phyloP scores from a whole-genome alignment of 768 basidiomycete species.

The Pholiota molesta region DNA sequence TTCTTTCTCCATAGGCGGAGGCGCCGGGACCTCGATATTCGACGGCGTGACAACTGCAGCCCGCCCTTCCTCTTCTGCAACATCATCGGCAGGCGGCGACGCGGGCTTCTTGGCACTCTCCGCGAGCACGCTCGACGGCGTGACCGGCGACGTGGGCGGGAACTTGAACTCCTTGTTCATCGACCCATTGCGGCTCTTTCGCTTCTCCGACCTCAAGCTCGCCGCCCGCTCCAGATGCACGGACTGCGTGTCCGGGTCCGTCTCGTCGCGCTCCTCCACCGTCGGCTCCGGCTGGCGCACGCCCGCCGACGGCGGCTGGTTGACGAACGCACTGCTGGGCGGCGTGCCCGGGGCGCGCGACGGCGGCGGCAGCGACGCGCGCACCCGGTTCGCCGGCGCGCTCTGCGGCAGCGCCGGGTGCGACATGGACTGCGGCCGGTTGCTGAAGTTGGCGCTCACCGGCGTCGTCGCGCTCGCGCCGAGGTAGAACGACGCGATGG shows the following conservation, averaged over 20 bases:
- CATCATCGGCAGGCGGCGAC: conserved; percentile 12
- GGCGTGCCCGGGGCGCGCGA: conserved; percentile 48
- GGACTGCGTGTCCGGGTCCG: conserved; percentile 34
- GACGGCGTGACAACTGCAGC: conserved; percentile 54
- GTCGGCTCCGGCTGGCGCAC: conserved; percentile 49
- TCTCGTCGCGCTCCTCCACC: conserved; percentile 50
- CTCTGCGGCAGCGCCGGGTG: conserved; percentile 57
- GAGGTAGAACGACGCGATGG: conserved; percentile 83
- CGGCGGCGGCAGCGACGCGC: conserved; percentile 71
- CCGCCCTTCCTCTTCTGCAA: conserved; percentile 12
- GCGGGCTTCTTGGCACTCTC: conserved; percentile 8
- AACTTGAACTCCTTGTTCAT: conserved; percentile 83
- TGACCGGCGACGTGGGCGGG: conserved; percentile 43
- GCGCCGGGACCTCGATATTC: conserved; percentile 77
- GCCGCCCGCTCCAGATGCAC: conserved; percentile 31
- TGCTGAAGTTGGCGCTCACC: conserved; percentile 38
- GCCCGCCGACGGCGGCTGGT: conserved; percentile 34
- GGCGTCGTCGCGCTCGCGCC: conserved; percentile 61
- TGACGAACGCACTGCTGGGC: conserved; percentile 42
- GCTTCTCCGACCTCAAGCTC: conserved; percentile 28
- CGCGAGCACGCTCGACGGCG: conserved; percentile 24
- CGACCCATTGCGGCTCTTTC: conserved; percentile 64
- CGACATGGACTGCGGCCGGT: conserved; percentile 78
- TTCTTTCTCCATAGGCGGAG: conserved; percentile 81
- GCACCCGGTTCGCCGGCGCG: conserved; percentile 37